A percentile compares a stretch with the other conserved stretches of the same genome.
phyloP scores from a whole-genome alignment of 257 asterid genomes.

The Solanum appendiculatum region DNA sequence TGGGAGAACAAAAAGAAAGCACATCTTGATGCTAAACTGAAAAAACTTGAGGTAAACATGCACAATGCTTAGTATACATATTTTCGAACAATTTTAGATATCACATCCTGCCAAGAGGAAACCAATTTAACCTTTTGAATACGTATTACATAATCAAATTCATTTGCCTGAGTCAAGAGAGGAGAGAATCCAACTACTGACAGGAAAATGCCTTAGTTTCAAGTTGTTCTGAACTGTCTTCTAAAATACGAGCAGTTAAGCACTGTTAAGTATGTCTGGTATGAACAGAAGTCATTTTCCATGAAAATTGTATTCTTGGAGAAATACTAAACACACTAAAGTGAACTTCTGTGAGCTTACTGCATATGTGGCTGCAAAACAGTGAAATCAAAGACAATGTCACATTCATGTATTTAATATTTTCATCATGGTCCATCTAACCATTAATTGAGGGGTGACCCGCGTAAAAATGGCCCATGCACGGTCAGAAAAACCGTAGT shows the following conservation, averaged over 20 bases:
- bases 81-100: not conserved
- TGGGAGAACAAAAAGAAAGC: conserved; percentile 87
- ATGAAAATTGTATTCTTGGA: not conserved
- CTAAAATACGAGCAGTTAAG: not conserved
- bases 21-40: conserved; percentile 48
- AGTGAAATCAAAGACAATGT: not conserved
- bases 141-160: not conserved
- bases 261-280: not conserved
- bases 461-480: not conserved
- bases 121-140: not conserved
- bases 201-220: not conserved
- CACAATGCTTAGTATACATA: not conserved
- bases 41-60: conserved; percentile 56
- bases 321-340: not conserved
- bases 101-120: not conserved
- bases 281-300: not conserved
- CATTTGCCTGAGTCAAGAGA: not conserved
- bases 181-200: not conserved
- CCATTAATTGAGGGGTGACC: not conserved
- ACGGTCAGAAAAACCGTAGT: not conserved
- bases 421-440: not conserved
- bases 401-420: not conserved
- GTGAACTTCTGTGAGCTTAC: not conserved
- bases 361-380: not conserved
- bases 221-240: not conserved